phyloP scores from a whole-genome alignment of 345 rosid genomes.

The Brassica juncea region DNA sequence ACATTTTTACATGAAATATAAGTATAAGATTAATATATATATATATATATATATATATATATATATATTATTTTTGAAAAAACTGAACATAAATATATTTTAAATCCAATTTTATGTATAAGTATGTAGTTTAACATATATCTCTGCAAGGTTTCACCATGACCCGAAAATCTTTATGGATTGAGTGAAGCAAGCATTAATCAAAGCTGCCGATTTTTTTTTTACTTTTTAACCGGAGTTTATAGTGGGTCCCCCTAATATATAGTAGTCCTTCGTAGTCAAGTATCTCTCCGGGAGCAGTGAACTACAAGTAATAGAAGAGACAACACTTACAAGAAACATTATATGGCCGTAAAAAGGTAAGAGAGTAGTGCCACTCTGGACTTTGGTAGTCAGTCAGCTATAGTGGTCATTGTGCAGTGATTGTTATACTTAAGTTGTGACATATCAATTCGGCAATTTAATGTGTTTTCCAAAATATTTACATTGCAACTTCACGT shows the following conservation, averaged over 20 bases:
- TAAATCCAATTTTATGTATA: no score
- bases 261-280: not conserved
- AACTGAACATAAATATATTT: no score
- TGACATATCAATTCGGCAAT: constrained; percentile 4
- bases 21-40: no score
- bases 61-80: no score
- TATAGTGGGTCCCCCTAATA: not conserved
- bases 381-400: constrained; percentile 13
- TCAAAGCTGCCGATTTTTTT: not conserved
- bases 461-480: not conserved
- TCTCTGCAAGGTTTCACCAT: not conserved
- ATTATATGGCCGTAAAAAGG: constrained; percentile 24
- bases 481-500: not conserved
- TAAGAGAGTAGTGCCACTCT: constrained; percentile 13
- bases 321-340: constrained; percentile 28
- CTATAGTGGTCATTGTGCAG: constrained; percentile 28
- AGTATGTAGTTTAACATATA: no score
- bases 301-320: constrained; percentile 24
- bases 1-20: no score
- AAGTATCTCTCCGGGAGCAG: constrained; percentile 16
- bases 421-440: not conserved
- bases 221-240: not conserved
- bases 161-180: not conserved
- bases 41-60: no score
- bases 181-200: not conserved